A percentile compares a stretch with the other conserved stretches of the same genome.
These are phyloP conservation scores for Linanthus parryae DNA, from an alignment of 148 eudicot genomes.

Conservation along the genomic window DNA sequence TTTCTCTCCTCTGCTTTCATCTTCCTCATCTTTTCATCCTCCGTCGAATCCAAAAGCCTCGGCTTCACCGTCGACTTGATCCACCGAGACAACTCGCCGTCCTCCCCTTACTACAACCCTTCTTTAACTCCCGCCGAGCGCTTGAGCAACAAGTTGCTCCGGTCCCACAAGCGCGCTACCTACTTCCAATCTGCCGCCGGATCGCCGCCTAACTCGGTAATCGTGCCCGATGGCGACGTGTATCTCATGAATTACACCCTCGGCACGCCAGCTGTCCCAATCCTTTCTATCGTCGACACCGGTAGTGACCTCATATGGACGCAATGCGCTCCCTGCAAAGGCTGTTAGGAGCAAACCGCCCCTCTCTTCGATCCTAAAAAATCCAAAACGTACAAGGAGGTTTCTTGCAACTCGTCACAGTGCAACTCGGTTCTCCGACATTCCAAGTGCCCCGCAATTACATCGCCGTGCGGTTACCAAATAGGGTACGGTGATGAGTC, in stretches of 20 bases:
- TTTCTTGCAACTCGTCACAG: conserved; percentile 17
- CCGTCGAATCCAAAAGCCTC: no score
- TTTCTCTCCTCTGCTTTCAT: no score
- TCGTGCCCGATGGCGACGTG: conserved; percentile 19
- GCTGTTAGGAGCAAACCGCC: conserved; percentile 28
- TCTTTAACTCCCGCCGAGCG: conserved; percentile 12
- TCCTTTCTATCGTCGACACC: conserved; percentile 37
- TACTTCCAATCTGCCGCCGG: background rate
- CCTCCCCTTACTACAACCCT: conserved; percentile 20
- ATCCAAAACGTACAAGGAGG: conserved; percentile 27
- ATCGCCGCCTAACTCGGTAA: background rate
- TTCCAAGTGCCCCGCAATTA: conserved; percentile 1
- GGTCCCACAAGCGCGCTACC: conserved; percentile 10
- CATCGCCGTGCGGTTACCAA: background rate
- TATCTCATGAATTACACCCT: no score
- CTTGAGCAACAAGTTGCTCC: conserved; percentile 9
- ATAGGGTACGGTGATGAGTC: conserved; percentile 6
- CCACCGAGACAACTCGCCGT: conserved; percentile 24
- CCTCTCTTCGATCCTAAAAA: conserved; percentile 36
- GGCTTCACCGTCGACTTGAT: conserved; percentile 19
- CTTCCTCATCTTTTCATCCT: no score
- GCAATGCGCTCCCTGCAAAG: conserved; percentile 30
- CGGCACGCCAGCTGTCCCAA: conserved; percentile 30
- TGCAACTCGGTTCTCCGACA: conserved; percentile 15
- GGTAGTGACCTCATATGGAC: conserved; percentile 48